These are phyloP conservation scores for Glycine latifolia DNA, from an alignment of 306 rosid genomes.

Conservation along the genomic window DNA sequence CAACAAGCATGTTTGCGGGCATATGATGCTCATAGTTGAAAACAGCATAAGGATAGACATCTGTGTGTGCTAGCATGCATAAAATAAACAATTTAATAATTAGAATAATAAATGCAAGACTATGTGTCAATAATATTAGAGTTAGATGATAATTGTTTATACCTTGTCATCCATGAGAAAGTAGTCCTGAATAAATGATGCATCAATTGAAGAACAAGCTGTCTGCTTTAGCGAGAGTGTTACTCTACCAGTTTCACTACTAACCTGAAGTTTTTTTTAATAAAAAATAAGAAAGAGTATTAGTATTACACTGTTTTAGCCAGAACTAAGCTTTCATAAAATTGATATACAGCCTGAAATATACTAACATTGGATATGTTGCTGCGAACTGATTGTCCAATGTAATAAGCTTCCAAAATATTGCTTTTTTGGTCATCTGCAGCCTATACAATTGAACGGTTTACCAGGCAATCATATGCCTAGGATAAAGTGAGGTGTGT, in stretches of 20 bases:
- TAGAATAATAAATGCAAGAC: conserved; percentile 7
- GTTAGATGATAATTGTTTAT: conserved; percentile 1
- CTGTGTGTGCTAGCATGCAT: neutral
- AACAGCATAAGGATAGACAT: conserved; percentile 5
- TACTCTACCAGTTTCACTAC: conserved; percentile 68
- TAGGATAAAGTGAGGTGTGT: neutral
- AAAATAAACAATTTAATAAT: neutral
- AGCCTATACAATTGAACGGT: conserved; percentile 60
- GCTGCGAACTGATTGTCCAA: conserved; percentile 95
- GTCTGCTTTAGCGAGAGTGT: conserved; percentile 85
- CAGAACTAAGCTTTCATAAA: conserved; percentile 20
- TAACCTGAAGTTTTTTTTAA: conserved; percentile 55
- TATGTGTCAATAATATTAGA: neutral
- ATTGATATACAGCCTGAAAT: conserved; percentile 31
- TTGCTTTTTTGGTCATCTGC: conserved; percentile 69
- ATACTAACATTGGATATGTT: conserved; percentile 76
- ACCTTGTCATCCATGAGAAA: conserved; percentile 88
- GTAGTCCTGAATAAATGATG: conserved; percentile 81
- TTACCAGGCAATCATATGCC: conserved; percentile 13
- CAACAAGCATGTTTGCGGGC: conserved; percentile 19
- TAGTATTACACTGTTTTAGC: conserved; percentile 6
- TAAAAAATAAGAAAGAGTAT: neutral
- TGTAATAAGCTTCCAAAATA: conserved; percentile 72
- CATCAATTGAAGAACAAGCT: conserved; percentile 78
- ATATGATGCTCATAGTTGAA: neutral